phyloP scores from a whole-genome alignment of 805 yeast species.

The Yarrowia hollandica region DNA sequence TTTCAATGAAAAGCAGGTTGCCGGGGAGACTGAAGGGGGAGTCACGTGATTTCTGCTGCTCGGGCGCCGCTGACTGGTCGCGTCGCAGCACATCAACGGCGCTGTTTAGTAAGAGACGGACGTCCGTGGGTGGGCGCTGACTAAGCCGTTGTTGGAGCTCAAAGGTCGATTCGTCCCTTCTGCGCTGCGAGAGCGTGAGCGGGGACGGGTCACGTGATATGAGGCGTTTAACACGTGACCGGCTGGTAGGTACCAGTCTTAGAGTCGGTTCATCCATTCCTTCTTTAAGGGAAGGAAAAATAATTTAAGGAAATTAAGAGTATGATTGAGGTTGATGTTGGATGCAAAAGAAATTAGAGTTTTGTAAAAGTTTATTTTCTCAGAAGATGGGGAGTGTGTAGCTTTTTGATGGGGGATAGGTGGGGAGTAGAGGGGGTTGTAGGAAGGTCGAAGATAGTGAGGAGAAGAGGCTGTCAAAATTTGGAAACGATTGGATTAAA shows the following conservation, averaged over 20 bases:
- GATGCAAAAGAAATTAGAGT: no score
- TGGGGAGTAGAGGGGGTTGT: no score
- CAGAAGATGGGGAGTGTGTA: no score
- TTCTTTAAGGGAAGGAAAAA: no score
- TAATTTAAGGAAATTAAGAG: no score
- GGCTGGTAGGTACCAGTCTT: conserved; percentile 18
- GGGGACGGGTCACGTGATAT: conserved; percentile 7
- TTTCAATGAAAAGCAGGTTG: not conserved
- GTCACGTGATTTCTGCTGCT: not conserved
- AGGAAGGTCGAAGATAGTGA: no score
- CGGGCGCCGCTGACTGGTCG: not conserved
- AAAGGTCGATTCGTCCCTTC: not conserved
- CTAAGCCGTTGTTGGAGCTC: not conserved
- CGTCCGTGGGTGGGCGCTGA: not conserved
- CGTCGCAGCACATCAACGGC: not conserved
- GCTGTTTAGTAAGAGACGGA: not conserved
- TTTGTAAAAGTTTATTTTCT: no score
- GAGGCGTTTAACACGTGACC: conserved; percentile 4
- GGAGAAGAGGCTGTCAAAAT: no score
- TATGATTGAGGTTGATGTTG: not conserved
- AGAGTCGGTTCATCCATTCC: not conserved
- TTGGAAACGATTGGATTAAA: no score
- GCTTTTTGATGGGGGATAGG: no score
- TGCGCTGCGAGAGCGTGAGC: not conserved
- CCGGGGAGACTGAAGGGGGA: not conserved